A percentile compares a stretch with the other conserved stretches of the same genome.
These are phyloP conservation scores for Leishmania tropica DNA, from an alignment of 208 protist species.

Conservation along the genomic window DNA sequence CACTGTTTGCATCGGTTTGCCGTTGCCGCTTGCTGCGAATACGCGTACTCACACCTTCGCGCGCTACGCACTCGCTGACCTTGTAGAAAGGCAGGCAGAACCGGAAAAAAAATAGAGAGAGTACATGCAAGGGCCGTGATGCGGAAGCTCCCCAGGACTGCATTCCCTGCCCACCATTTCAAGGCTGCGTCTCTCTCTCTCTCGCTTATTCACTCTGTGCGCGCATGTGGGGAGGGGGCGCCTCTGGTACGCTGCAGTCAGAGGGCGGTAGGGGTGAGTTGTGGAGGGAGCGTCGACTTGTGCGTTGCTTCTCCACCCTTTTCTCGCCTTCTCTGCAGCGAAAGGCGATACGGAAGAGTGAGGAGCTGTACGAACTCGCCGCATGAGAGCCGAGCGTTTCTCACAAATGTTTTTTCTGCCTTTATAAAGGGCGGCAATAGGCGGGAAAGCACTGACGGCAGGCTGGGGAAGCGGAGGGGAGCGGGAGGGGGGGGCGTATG, in stretches of 20 bases:
- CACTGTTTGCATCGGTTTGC: neutral
- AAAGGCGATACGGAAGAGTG: neutral
- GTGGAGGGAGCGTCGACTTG: neutral
- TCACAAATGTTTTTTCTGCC: neutral
- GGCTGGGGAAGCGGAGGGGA: neutral
- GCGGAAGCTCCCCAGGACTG: neutral
- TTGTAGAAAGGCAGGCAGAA: neutral
- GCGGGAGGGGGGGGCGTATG: neutral
- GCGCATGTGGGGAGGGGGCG: neutral
- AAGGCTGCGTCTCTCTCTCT: neutral
- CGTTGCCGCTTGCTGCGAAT: neutral
- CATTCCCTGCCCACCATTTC: neutral
- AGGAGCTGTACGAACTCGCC: neutral
- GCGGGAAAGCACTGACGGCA: neutral
- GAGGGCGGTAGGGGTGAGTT: neutral
- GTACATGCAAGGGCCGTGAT: neutral
- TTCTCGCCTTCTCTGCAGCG: neutral
- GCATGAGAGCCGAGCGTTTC: neutral
- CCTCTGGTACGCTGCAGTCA: neutral
- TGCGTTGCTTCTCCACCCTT: neutral
- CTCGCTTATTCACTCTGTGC: neutral
- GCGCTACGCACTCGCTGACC: neutral
- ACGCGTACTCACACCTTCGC: too few species aligned
- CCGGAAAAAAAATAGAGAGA: neutral
- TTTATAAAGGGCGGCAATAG: neutral